Percentiles rank a stretch among this genome's conserved stretches.
phyloP scores from a whole-genome alignment of 2,329 filamentous ascomycete species.

The Curvularia hawaiiensis region DNA sequence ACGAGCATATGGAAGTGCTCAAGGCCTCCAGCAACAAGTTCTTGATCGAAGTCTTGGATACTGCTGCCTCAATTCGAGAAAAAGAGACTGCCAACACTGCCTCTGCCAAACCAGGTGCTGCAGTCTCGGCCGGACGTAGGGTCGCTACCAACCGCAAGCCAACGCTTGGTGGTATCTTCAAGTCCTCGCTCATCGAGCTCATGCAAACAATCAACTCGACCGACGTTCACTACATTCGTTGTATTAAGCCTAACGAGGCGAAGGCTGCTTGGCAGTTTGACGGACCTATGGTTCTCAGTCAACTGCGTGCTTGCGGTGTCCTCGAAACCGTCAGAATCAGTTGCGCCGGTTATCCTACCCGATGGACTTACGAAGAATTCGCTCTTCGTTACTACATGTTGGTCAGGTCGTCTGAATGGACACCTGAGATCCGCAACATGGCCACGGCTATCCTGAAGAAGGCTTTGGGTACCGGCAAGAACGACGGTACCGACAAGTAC shows the following conservation, averaged over 20 bases:
- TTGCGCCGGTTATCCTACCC: slow-evolving; percentile 93
- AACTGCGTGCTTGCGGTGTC: slow-evolving; percentile 97
- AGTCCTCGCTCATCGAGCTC: slow-evolving; percentile 94
- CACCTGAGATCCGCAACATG: slow-evolving; percentile 91
- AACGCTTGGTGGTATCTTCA: slow-evolving; percentile 97
- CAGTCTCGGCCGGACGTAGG: slow-evolving; percentile 74
- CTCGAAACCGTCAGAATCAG: slow-evolving; percentile 97
- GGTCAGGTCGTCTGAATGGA: slow-evolving; percentile 87
- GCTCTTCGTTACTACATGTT: slow-evolving; percentile 98
- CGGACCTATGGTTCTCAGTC: slow-evolving; percentile 97
- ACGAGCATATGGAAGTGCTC: slow-evolving; percentile 96
- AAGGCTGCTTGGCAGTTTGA: slow-evolving; percentile 99
- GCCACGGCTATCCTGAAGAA: slow-evolving; percentile 89
- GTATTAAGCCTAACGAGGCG: slow-evolving; percentile 97
- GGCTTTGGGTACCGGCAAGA: slow-evolving; percentile 72
- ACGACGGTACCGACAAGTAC: slow-evolving; percentile 82
- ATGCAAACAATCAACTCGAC: slow-evolving; percentile 98
- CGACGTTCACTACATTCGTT: slow-evolving; percentile 98
- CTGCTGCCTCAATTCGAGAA: slow-evolving; percentile 84
- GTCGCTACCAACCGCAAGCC: slow-evolving; percentile 95
- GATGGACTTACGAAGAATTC: slow-evolving; percentile 99
- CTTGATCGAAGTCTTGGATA: slow-evolving; percentile 81
- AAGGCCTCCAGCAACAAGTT: slow-evolving; percentile 84
- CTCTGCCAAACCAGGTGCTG: slow-evolving; percentile 71
- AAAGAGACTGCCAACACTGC: slow-evolving; percentile 71